Evolutionary conservation across 2,329 filamentous ascomycete genomes (phyloP), one percentile per base, ranked within the genome.

Genomic region (Hortaea werneckii): DNA sequence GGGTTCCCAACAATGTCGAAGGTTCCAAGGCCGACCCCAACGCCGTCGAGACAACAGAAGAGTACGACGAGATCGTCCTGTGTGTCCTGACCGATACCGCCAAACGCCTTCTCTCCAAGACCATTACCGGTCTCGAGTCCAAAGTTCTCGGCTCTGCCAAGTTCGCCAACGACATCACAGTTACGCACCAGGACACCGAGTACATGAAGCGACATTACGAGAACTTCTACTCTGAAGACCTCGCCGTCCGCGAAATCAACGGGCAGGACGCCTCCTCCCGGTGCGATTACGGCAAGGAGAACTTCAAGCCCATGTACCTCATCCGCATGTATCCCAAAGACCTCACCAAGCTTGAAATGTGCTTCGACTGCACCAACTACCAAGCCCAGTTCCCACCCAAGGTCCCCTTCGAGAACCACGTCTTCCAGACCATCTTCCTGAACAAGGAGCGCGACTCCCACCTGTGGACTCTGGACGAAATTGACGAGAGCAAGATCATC

Each of bases 341-440:
- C 53, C 69, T 71, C 1, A 74, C 67, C 2, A 76, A 79, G 60
- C 73, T 72, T 32, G 76, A 78, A 59, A 78, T 70, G 73, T 82
- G 76, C 46, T 87, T 86, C 64, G 82, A 87, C 62, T 84, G 80
- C 65, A 82, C 79, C 34, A 84, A 85, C 60, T 86, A 87, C 64
- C 83, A 87, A 60, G 74, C 80, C 39, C 83, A 87, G 58, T 83
- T 87, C 51, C 78, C 78, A 1, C 61, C 68, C 3, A 62, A 68
- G 1, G 67, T 76, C 0, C 69, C 72, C 0, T 73, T 76, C 43
- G 72, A 77, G 27, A 70, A 76, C 43, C 81, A 85, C 55, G 75
- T 87, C 11, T 87, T 84, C 60, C 82, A 87, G 54, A 81, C 77
- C 6, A 83, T 82, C 44, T 83, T 80, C 58, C 68, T 83, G 5